Base-by-base conservation (phyloP, 306 rosid genomes). In the Neltuma alba region DNA sequence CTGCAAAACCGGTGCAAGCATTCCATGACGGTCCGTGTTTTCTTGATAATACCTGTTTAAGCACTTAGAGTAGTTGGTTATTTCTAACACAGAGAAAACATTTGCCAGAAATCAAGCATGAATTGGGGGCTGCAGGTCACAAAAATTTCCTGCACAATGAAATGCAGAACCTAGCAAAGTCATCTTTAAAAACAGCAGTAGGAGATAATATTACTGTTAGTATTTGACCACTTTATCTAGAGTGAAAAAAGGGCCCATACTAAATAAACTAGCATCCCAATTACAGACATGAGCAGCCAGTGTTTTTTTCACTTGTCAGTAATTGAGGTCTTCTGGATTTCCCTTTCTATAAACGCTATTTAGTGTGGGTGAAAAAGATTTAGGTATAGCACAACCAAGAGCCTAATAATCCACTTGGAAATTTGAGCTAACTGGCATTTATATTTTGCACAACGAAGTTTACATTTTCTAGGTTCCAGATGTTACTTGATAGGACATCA, bases 21-120 rank as follows among this genome's bases (percentile, higher is more conserved):
- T 88, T 94, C 98, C 98, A 94, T 94, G 33, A 94, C 98, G 65
- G 98, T 94, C 76, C 98, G 86, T 36, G 98, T 94, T 83, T 94
- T 94, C 90, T 92, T 94, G 60, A 94, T 94, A 71, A 94, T 94
- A 37, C 98, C 98, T 86, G 67, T 36, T 73, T 55, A 37, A 64
- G 61, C 60, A 63, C 9, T 8, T 45, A 36, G 13, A 73, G 37
- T 64, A 80, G 25, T 73, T 73, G 48, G 75, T 80, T 27, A 74
- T 40, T 48, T 73, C 68, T 45, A 52, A 13, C 36, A 33, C 37
- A 70, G 44, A 40, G 25, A 40, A 64, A 66, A 37, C 8, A 48
- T 52, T 57, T 42, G 55, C 55, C 42, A 55, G 16, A 30, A 69
- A 52, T 70, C 50, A 57, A 70, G 70, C 60, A 78, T 52, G 40